These are phyloP conservation scores for Yarrowia sp. DNA, from an alignment of 805 yeast species.

Conservation along the genomic window DNA sequence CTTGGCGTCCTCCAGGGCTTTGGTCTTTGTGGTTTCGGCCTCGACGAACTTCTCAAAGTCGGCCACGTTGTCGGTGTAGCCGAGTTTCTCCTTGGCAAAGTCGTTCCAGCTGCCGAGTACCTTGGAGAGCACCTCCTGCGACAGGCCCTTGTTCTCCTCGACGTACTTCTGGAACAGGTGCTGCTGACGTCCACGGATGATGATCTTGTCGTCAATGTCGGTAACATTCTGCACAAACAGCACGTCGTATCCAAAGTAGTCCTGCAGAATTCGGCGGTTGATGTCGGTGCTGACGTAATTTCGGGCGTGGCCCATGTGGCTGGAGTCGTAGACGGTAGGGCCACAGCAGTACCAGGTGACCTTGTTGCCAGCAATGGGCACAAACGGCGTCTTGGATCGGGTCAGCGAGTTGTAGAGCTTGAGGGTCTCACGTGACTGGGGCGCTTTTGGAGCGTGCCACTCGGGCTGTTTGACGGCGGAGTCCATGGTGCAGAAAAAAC, in stretches of 20 bases:
- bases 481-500: constrained; percentile 14
- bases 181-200: constrained; percentile 88
- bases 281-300: constrained; percentile 94
- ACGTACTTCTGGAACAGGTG: constrained; percentile 66
- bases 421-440: constrained; percentile 49
- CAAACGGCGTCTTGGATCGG: constrained; percentile 70
- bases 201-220: constrained; percentile 97
- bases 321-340: constrained; percentile 93
- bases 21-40: constrained; percentile 49
- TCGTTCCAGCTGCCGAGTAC: constrained; percentile 46
- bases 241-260: constrained; percentile 88
- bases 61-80: constrained; percentile 41
- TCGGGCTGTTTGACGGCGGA: constrained; percentile 36
- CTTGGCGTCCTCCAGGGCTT: constrained; percentile 67
- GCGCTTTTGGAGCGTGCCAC: constrained; percentile 37
- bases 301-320: constrained; percentile 98
- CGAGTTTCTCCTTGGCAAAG: constrained; percentile 57
- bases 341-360: constrained; percentile 98
- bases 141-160: constrained; percentile 35
- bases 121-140: constrained; percentile 42
- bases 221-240: constrained; percentile 94
- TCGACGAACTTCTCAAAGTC: constrained; percentile 54
- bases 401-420: constrained; percentile 82
- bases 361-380: constrained; percentile 58
- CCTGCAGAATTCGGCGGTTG: constrained; percentile 81